Evolutionary conservation across 768 basidiomycete species (phyloP), one percentile per base, ranked within the genome.

Genomic region (Naganishia onofrii): DNA sequence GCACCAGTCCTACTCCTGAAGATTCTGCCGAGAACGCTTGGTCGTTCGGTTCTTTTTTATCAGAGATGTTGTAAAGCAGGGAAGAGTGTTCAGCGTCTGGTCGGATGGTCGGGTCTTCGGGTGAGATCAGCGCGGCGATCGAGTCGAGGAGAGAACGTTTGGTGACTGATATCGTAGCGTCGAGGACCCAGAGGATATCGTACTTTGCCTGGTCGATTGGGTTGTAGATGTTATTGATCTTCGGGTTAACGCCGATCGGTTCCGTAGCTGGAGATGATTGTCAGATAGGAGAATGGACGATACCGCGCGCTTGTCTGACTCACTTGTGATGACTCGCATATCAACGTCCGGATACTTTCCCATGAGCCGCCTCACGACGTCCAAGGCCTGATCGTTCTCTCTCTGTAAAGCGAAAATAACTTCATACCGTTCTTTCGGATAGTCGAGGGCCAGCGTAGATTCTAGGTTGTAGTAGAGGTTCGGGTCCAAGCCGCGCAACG

Each of bases 381-480:
- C 81, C n/a, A 98, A 84, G 5, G 93, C 93, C 79, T 92, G 91
- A 79, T 99, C 96, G 52, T 86, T 80, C 74, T 89, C 88, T 64
- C 91, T 88, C n/a, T 92, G 92, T 6, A 98, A 89, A 31, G 91
- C 92, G 70, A 97, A 88, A 51, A 98, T 83, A 68, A 99, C 87
- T 81, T 99, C 94, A 75, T 87, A 95, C 38, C 70, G 64, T 15
- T 72, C 69, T 72, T 90, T 90, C 0, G 90, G 88, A 79, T 98
- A 98, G 73, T 94, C 90, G 76, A 96, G 93, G 36, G 83, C 84
- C 81, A 98, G 95, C 0, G 91, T 91, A 4, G 93, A 92, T 81
- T 96, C 92, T 60, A 99, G 83, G 80, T 97, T 97, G 83, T 96
- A 93, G 81, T 90, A 97, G 23, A 99, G 85, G 79, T 98, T 98